Evolutionary conservation across 371 early-diverging fungal species (phyloP), one percentile per base, ranked within the genome.

Genomic region (Phascolomyces articulosus): DNA sequence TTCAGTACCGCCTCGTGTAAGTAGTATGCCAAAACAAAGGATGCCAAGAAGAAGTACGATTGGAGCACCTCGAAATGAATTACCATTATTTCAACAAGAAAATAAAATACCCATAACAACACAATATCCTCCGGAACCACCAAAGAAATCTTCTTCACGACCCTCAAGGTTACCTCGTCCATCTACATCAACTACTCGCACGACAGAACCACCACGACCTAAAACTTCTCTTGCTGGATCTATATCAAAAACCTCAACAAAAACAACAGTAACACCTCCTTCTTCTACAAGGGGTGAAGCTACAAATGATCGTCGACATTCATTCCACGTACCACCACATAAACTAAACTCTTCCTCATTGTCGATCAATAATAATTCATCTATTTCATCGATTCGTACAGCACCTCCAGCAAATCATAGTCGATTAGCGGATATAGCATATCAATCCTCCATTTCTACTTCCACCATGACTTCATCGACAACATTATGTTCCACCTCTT

Each of bases 1-100:
- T 23, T 63, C 63, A 7, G 63, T 63, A 21, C 63, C 63, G 13
- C 63, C 63, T n/a, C 55, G 63, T 23, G 63, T 63, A 27, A 63
- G 63, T 48, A 56, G 56, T 38, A 63, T 63, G 63, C 63, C 63
- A 6, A 55, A 56, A 34, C 34, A 34, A 23, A 23, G 28, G 1
- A 44, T 24, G n/a, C 21, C 40, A 9, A 53, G 51, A 15, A 21
- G 51, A 51, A 24, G 26, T 51, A 51, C 51, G 15, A 51, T 24
- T 18, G 15, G 18, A 4, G 16, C 44, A 44, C 44, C 44, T 18
- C 16, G 15, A 16, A 51, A 51, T 9, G 24, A 23, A 23, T 24
- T 3, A 24, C 16, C 16, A n/a, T 54, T 38, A 34, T 29, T 31
- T 18, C 53, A 54, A 15, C 63, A 54, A 4, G 1, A n/a, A 18